phyloP scores from a whole-genome alignment of 192 early-diverging fungal genomes.

The Podila horticola region DNA sequence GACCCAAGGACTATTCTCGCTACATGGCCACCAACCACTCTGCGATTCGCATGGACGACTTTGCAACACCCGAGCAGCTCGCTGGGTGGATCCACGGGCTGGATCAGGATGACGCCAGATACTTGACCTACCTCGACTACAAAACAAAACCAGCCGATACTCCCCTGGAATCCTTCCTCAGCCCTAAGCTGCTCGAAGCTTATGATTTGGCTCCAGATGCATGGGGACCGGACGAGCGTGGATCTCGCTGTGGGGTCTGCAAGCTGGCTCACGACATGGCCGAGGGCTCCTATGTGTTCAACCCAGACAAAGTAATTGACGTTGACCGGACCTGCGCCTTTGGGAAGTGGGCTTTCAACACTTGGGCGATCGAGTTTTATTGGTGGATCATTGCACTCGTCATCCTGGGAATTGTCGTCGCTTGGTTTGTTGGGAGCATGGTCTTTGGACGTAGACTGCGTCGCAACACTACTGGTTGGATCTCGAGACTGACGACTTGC shows the following conservation, averaged over 20 bases:
- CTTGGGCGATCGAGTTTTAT: constrained; percentile 15
- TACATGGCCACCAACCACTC: constrained; percentile 35
- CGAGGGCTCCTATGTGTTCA: not conserved
- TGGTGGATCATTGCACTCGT: constrained; percentile 13
- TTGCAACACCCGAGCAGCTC: constrained; percentile 20
- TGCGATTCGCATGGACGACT: constrained; percentile 29
- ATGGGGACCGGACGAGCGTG: constrained; percentile 18
- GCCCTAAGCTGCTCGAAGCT: constrained; percentile 16
- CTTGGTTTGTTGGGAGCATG: not conserved
- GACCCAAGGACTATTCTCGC: constrained; percentile 43
- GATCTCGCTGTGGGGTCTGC: constrained; percentile 21
- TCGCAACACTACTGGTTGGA: not conserved
- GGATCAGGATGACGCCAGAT: constrained; percentile 8
- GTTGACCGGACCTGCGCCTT: constrained; percentile 21
- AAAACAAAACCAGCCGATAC: constrained; percentile 1
- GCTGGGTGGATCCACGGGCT: constrained; percentile 15
- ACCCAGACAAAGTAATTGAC: constrained; percentile 7
- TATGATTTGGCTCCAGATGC: not conserved
- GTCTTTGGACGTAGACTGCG: not conserved
- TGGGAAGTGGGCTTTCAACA: constrained; percentile 10
- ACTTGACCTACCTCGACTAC: constrained; percentile 21
- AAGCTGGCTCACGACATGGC: constrained; percentile 19
- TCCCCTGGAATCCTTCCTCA: constrained; percentile 7
- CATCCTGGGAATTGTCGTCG: not conserved
- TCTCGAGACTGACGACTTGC: not conserved